Percentiles rank a stretch among this genome's conserved stretches.
phyloP scores from a whole-genome alignment of 139 green algal genomes.

The Chlorokybus atmophyticus region DNA sequence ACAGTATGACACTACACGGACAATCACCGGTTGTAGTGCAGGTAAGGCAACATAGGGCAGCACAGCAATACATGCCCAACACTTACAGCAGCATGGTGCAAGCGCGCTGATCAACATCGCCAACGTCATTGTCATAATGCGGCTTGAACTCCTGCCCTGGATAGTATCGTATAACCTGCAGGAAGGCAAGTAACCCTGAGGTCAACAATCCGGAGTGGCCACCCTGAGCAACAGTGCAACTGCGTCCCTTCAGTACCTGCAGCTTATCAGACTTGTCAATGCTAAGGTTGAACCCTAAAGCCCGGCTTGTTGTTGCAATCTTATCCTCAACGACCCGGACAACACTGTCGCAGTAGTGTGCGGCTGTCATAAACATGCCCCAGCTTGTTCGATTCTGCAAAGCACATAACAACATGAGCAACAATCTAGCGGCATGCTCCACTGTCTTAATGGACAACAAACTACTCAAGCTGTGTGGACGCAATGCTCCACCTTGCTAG shows the following conservation, averaged over 20 bases:
- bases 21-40: no score
- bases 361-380: background rate
- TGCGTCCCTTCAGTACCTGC: no score
- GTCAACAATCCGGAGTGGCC: no score
- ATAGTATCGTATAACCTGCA: background rate
- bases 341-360: background rate
- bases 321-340: background rate
- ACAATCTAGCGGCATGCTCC: background rate
- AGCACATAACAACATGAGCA: background rate
- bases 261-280: background rate
- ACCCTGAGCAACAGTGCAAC: no score
- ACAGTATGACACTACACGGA: no score
- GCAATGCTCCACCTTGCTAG: background rate
- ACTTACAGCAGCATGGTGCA: no score
- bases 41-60: no score
- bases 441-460: no score
- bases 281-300: background rate
- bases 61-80: no score
- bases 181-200: no score
- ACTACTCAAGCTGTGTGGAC: no score
- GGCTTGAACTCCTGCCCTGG: background rate
- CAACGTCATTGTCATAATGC: background rate
- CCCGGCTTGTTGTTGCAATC: background rate
- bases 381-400: background rate
- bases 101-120: no score